Evolutionary conservation across 495 filamentous ascomycete species (phyloP), one percentile per base, ranked within the genome.

Genomic region (Immersiella caudata): DNA sequence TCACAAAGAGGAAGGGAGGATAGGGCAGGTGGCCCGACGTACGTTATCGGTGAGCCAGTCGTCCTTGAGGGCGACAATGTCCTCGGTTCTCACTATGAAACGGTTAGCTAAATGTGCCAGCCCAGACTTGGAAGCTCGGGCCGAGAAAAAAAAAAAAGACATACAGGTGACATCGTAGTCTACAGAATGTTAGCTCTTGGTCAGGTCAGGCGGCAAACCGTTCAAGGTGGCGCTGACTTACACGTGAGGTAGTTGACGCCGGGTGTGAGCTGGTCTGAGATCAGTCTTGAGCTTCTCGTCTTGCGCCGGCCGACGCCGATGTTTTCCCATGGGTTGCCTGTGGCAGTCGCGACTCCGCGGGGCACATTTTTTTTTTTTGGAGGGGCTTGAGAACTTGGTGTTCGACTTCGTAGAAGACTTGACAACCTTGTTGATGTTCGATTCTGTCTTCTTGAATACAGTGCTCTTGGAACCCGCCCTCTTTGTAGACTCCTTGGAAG

Each of bases 31-130:
- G 18, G 11, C 40, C 40, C 16, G 66, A 79, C 89, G 65, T 86
- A 96, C 93, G 81, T 97, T 97, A 77, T 99, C 95, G n/a, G 94
- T 98, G 58, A 99, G 82, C 95, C 95, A 99, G 81, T 97, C 96
- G 75, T 91, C 82, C 80, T 91, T 94, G 56, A 99, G 84, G 29
- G 89, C 88, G 76, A 91, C 89, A 68, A 97, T 86, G 78, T 99
- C 95, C 73, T 94, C 92, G 74, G 86, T 77, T 21, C 76, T 80
- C 21, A 82, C 76, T 83, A 64, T 14, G 14, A 22, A 27, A 70
- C 27, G 74, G 71, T 73, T 20, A 71, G 70, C 14, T 27, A 24
- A 46, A 21, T 26, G n/a, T n/a, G n/a, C 36, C n/a, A 52, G 35
- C 1, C n/a, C n/a, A 52, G 35, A 0, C n/a, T 26, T 16, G 29